Percentiles rank a stretch among this genome's conserved stretches.
Conservation (phyloP, 257 asterid species). For the Solanum sitiens region DNA sequence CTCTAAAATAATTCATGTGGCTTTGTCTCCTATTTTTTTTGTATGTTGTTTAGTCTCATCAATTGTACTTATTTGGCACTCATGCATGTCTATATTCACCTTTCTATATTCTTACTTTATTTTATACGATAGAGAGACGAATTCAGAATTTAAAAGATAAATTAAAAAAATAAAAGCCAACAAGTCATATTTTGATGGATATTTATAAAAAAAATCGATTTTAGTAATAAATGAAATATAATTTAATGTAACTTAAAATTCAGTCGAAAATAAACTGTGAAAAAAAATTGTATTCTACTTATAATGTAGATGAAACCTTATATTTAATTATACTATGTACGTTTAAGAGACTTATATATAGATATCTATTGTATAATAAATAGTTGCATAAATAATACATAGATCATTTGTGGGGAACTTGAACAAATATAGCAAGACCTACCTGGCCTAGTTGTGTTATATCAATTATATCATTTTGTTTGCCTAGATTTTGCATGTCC, state of each 20-base stretch:
- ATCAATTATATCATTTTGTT: not conserved
- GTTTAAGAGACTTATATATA: not conserved
- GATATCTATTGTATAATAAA: not conserved
- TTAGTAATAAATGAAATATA: not conserved
- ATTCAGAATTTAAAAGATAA: not conserved
- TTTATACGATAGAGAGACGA: not conserved
- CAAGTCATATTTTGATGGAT: not conserved
- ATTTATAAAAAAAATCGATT: not conserved
- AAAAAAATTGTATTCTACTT: not conserved
- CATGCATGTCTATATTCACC: not conserved
- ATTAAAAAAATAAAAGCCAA: not conserved
- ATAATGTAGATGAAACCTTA: not conserved
- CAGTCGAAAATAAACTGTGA: not conserved
- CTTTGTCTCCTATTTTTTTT: not conserved
- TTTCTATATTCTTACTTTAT: not conserved
- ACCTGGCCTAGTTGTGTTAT: not conserved
- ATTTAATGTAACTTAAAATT: too few species aligned
- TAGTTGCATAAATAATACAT: not conserved
- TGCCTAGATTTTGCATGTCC: not conserved
- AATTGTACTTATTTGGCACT: not conserved
- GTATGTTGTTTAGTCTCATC: not conserved
- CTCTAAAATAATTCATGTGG: not conserved
- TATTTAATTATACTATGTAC: not conserved
- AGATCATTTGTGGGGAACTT: not conserved
- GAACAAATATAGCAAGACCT: not conserved